phyloP scores from a whole-genome alignment of 495 filamentous ascomycete genomes.

The Penicillium manginii region DNA sequence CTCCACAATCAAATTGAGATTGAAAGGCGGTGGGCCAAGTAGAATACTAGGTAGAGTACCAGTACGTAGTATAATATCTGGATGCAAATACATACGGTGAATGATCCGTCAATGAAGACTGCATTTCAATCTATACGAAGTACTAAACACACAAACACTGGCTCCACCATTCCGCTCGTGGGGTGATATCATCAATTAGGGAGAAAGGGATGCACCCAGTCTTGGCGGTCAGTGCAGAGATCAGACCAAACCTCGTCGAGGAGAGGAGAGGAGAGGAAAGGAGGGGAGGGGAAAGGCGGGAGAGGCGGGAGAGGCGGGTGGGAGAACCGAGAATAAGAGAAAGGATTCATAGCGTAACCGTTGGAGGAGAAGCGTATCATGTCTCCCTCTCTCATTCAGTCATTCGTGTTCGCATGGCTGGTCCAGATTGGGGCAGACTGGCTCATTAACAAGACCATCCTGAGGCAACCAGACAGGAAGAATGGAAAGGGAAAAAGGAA shows the following conservation, averaged over 20 bases:
- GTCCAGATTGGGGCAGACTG: constrained; percentile 7
- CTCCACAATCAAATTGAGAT: neutral
- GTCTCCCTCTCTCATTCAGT: constrained; percentile 22
- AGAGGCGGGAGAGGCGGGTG: neutral
- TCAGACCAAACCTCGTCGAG: constrained; percentile 5
- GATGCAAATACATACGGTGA: neutral
- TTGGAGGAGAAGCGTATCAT: constrained; percentile 9
- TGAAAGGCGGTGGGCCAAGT: no score
- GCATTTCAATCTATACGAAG: constrained; percentile 31
- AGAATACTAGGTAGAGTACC: no score
- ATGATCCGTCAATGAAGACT: constrained; percentile 28
- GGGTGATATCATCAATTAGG: constrained; percentile 1
- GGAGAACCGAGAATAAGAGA: neutral
- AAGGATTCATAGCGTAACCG: constrained; percentile 10
- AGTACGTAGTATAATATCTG: no score
- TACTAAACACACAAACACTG: neutral
- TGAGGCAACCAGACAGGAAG: constrained; percentile 20
- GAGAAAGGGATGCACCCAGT: constrained; percentile 6
- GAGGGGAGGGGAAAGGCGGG: neutral
- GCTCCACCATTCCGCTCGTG: constrained; percentile 3
- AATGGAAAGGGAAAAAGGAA: constrained; percentile 14
- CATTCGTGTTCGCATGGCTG: constrained; percentile 21
- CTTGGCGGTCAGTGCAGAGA: constrained; percentile 13
- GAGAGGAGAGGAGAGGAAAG: constrained; percentile 6
- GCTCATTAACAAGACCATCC: constrained; percentile 17